Evolutionary conservation across 495 filamentous ascomycete genomes (phyloP).

Genomic region (Trichoderma orchidacearum): DNA sequence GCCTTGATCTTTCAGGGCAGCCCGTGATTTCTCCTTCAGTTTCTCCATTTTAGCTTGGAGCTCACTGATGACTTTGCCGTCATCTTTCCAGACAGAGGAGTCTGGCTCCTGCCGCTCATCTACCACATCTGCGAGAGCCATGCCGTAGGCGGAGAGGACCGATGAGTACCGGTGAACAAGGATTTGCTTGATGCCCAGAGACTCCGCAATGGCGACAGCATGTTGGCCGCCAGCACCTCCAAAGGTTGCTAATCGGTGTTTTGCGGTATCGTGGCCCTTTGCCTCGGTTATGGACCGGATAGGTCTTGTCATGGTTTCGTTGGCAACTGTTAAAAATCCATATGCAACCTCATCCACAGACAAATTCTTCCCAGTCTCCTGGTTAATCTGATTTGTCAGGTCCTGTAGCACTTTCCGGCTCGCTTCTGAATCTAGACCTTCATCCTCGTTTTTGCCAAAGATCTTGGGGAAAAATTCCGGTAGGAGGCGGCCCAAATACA

Average conservation of each 20-base stretch:
- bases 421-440: slow-evolving; percentile 66
- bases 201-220: slow-evolving; percentile 87
- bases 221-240: slow-evolving; percentile 95
- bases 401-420: slow-evolving; percentile 67
- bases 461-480: slow-evolving; percentile 97
- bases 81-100: slow-evolving; percentile 60
- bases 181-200: slow-evolving; percentile 75
- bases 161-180: slow-evolving; percentile 88
- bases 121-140: slow-evolving; percentile 92
- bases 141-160: slow-evolving; percentile 89
- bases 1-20: slow-evolving; percentile 55
- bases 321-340: slow-evolving; percentile 84
- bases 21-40: slow-evolving; percentile 53
- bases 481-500: slow-evolving; percentile 74
- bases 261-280: slow-evolving; percentile 82
- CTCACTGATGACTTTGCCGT: slow-evolving; percentile 33
- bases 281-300: slow-evolving; percentile 90
- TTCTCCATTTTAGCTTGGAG: slow-evolving; percentile 44
- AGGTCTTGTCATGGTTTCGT: slow-evolving; percentile 89
- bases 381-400: slow-evolving; percentile 65
- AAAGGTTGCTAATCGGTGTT: slow-evolving; percentile 81
- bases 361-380: slow-evolving; percentile 54
- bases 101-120: slow-evolving; percentile 87
- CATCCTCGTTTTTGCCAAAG: slow-evolving; percentile 83
- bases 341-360: slow-evolving; percentile 80